A percentile compares a stretch with the other conserved stretches of the same genome.
Conservation (phyloP, 164 flowering plant genomes). For the Vitis rotundifolia region DNA sequence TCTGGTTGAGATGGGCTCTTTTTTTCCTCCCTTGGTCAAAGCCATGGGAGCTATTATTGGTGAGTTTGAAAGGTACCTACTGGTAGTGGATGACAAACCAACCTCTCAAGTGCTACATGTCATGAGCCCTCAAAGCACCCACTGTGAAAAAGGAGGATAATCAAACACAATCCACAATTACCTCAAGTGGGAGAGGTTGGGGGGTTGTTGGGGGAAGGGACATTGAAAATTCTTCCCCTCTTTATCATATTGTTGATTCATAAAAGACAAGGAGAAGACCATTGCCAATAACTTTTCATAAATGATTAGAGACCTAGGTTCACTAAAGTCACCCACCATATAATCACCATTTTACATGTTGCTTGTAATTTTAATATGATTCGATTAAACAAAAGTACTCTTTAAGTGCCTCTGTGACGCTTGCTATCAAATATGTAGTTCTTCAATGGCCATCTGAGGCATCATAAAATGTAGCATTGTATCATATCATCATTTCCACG, state of each 20-base stretch:
- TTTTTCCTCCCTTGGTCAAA: background rate
- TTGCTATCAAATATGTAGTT: too few relatives aligned
- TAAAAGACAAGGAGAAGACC: background rate
- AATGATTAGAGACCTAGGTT: background rate
- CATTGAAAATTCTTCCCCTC: background rate
- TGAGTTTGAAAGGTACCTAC: background rate
- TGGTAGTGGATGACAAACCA: background rate
- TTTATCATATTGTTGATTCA: background rate
- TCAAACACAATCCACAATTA: background rate
- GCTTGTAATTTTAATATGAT: too few relatives aligned
- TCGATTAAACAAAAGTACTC: too few relatives aligned
- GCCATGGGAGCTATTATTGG: constrained; percentile 2
- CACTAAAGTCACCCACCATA: background rate
- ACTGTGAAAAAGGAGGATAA: background rate
- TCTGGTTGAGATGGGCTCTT: background rate
- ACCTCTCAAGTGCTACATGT: constrained; percentile 6
- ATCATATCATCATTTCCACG: background rate
- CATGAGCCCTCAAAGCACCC: background rate
- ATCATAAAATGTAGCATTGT: background rate
- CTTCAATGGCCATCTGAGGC: too few relatives aligned
- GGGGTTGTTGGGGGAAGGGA: background rate
- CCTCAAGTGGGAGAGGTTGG: background rate
- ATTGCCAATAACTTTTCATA: background rate
- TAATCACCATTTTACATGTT: too few relatives aligned
- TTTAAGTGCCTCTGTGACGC: too few relatives aligned